Evolutionary conservation across 306 rosid genomes (phyloP).

Genomic region (Ceratonia siliqua): DNA sequence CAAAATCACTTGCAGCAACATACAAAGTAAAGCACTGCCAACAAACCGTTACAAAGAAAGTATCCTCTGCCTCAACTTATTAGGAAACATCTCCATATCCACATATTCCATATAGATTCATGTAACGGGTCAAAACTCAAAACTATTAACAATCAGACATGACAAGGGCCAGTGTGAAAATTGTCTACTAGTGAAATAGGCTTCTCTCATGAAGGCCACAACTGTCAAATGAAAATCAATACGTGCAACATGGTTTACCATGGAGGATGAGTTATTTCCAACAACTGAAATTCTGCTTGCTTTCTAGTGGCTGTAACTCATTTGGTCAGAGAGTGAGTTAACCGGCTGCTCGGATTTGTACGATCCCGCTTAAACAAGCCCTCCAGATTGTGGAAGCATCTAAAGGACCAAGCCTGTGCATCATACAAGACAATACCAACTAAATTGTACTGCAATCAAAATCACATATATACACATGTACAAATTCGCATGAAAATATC

Average conservation of each 20-base stretch:
- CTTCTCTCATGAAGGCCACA: slow-evolving; percentile 1
- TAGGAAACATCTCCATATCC: background rate
- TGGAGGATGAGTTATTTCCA: slow-evolving; percentile 22
- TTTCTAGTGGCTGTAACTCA: slow-evolving; percentile 19
- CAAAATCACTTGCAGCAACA: background rate
- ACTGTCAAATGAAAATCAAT: background rate
- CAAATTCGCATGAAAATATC: background rate
- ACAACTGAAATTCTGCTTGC: background rate
- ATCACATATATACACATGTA: background rate
- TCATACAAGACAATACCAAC: slow-evolving; percentile 6
- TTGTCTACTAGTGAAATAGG: background rate
- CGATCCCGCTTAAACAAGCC: slow-evolving; percentile 32
- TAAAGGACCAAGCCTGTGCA: slow-evolving; percentile 32
- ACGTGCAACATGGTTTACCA: background rate
- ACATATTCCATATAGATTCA: background rate
- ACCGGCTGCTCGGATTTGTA: slow-evolving; percentile 43
- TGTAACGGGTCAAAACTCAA: background rate
- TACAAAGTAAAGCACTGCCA: background rate
- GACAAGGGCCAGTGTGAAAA: background rate
- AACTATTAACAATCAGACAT: background rate
- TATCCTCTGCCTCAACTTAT: background rate
- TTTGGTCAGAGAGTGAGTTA: slow-evolving; percentile 38
- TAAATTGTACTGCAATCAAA: background rate
- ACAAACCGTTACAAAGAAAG: background rate
- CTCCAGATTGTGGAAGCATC: slow-evolving; percentile 39